These are phyloP conservation scores for Silene latifolia DNA, from an alignment of 148 eudicot species.

Conservation along the genomic window DNA sequence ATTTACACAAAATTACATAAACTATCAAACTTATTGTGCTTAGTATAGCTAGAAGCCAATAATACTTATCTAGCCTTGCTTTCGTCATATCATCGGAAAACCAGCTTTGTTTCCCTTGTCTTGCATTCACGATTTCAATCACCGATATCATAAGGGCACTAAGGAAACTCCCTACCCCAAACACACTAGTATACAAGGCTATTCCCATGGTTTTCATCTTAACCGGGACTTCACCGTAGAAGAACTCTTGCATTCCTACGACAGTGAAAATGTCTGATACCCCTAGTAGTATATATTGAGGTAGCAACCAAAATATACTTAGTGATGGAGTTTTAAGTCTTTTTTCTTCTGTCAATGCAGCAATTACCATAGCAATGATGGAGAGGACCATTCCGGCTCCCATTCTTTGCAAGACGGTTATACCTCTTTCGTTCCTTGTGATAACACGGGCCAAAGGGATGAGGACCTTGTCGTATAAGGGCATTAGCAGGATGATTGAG, in stretches of 20 bases:
- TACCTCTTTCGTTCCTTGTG: conserved; percentile 55
- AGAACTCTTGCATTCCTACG: conserved; percentile 91
- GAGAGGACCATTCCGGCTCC: conserved; percentile 82
- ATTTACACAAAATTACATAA: conserved; percentile 48
- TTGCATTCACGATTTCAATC: conserved; percentile 42
- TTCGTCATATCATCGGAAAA: conserved; percentile 73
- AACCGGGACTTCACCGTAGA: conserved; percentile 69
- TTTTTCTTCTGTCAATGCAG: conserved; percentile 62
- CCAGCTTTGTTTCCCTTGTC: conserved; percentile 50
- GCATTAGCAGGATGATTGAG: conserved; percentile 71
- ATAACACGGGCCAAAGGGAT: conserved; percentile 50
- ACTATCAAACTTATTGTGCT: conserved; percentile 53
- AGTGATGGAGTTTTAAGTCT: conserved; percentile 37
- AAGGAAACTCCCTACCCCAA: conserved; percentile 77
- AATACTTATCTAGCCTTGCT: conserved; percentile 76
- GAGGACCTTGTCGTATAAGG: conserved; percentile 57
- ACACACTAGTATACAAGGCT: conserved; percentile 74
- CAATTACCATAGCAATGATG: conserved; percentile 70
- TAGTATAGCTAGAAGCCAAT: conserved; percentile 63
- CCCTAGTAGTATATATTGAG: conserved; percentile 77
- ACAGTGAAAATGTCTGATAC: conserved; percentile 83
- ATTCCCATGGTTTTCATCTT: conserved; percentile 84
- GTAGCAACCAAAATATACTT: conserved; percentile 69
- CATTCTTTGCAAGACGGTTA: conserved; percentile 71
- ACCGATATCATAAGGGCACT: conserved; percentile 59